Base-by-base conservation (phyloP, 192 early-diverging fungal species). In the Umbelopsis isabellina region DNA sequence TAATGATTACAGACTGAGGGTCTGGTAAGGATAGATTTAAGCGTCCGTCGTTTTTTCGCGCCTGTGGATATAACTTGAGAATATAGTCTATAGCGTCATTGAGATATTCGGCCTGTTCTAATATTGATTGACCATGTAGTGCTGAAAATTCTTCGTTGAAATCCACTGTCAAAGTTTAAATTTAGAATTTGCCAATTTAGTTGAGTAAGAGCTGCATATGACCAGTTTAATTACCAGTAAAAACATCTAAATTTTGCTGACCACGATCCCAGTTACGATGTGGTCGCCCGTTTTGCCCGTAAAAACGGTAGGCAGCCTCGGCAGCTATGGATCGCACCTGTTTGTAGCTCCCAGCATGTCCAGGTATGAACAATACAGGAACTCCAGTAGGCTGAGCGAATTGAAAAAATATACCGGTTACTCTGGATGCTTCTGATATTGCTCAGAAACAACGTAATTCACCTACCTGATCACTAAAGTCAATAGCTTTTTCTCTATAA, bases 361-460 rank as follows among this genome's bases (percentile, higher is more conserved):
- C 97, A 3, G 95, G 97, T 44, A 99, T 89, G 82, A 99, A 99
- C 13, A 99, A 82, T 0, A 94, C 88, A 2, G 97, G 97, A 25
- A 94, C 84, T 44, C 94, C 90, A 20, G 76, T 84, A 23, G 89
- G 88, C 78, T 84, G 68, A 13, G 33, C 21, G 61, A 71, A 20
- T 49, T 49, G 67, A 10, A 50, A 20, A 21, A 41, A 6, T 50
- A 37, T 16, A 50, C 49, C 27, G 25, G 35, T 18, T 37, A 41
- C 11, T 75, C 21, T 16, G 49, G 7, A 27, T 6, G 48, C 71
- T 50, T 2, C 6, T 4, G 37, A 5, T n/a, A 9, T 4, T 10
- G 5, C 37, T 41, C 27, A 30, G 27, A 41, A 2, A 1, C 10
- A 41, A 9, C 61, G 13, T 20, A 44, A 51, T 53, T 49, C 18